phyloP scores from a whole-genome alignment of 1,284 basidiomycete species.

The Leccinum fuscescens region DNA sequence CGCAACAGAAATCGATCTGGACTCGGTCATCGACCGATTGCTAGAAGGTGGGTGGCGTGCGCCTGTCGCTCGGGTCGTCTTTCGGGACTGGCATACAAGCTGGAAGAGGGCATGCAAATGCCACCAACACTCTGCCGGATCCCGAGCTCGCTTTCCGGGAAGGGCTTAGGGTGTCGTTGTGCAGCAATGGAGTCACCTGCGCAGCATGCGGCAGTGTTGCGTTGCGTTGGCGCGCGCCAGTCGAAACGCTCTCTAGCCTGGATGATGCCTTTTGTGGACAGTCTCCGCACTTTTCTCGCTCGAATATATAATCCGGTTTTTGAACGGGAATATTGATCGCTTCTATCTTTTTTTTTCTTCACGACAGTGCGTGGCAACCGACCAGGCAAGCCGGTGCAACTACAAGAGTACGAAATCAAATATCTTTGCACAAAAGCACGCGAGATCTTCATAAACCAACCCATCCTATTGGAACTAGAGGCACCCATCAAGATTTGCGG shows the following conservation, averaged over 20 bases:
- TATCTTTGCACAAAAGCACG: conserved; percentile 92
- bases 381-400: conserved; percentile 90
- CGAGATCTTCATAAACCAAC: conserved; percentile 96
- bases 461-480: conserved; percentile 90
- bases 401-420: conserved; percentile 96
- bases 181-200: conserved; percentile 1
- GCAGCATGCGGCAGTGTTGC: conserved; percentile 22
- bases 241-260: conserved; percentile 8
- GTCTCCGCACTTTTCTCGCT: conserved; percentile 2
- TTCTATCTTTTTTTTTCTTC: conserved; percentile 16
- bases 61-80: conserved; percentile 24
- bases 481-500: conserved; percentile 98
- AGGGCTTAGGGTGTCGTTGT: conserved; percentile 8
- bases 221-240: conserved; percentile 3
- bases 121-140: background rate
- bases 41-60: conserved; percentile 81
- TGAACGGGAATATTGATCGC: conserved; percentile 17
- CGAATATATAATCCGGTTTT: background rate
- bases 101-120: conserved; percentile 6
- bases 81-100: conserved; percentile 7
- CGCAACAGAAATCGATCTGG: conserved; percentile 89
- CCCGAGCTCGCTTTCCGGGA: background rate
- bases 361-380: conserved; percentile 83
- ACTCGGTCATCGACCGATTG: conserved; percentile 96
- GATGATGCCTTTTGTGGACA: conserved; percentile 3